Conservation (phyloP, 345 rosid species). For the Populus deltoides region DNA sequence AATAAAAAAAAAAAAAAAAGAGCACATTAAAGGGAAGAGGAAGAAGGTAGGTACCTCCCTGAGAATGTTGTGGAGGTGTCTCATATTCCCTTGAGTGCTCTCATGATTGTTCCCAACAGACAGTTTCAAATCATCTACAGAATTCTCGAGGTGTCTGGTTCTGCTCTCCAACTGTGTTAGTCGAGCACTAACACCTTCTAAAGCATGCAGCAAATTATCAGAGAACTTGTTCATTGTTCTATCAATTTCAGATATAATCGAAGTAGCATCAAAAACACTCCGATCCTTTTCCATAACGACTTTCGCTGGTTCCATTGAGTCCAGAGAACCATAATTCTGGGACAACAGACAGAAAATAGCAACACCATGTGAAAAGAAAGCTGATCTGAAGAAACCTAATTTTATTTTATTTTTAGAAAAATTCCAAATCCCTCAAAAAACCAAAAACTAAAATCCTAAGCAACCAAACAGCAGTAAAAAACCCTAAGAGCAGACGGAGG, state of each 20-base stretch:
- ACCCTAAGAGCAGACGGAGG: background rate
- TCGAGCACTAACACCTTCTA: slow-evolving; percentile 76
- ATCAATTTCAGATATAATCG: slow-evolving; percentile 62
- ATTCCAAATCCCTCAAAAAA: background rate
- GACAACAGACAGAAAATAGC: background rate
- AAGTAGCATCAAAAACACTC: slow-evolving; percentile 28
- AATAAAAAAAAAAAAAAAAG: background rate
- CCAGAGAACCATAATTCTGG: slow-evolving; percentile 68
- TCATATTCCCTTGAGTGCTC: slow-evolving; percentile 77
- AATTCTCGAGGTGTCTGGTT: slow-evolving; percentile 57
- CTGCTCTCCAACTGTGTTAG: slow-evolving; percentile 79
- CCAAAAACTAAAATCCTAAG: background rate
- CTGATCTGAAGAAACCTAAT: no score
- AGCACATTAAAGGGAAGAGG: background rate
- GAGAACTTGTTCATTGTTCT: slow-evolving; percentile 62
- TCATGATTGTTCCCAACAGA: slow-evolving; percentile 77
- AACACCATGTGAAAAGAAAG: background rate
- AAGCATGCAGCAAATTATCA: slow-evolving; percentile 60
- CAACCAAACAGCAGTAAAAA: background rate
- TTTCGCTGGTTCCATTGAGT: slow-evolving; percentile 59
- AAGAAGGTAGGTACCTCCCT: slow-evolving; percentile 55
- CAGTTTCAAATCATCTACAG: slow-evolving; percentile 79
- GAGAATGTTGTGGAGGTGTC: slow-evolving; percentile 74
- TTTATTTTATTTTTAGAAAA: background rate
- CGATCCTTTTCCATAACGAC: slow-evolving; percentile 51